Base-by-base conservation (phyloP, 371 early-diverging fungal genomes). In the Circinella minor region DNA sequence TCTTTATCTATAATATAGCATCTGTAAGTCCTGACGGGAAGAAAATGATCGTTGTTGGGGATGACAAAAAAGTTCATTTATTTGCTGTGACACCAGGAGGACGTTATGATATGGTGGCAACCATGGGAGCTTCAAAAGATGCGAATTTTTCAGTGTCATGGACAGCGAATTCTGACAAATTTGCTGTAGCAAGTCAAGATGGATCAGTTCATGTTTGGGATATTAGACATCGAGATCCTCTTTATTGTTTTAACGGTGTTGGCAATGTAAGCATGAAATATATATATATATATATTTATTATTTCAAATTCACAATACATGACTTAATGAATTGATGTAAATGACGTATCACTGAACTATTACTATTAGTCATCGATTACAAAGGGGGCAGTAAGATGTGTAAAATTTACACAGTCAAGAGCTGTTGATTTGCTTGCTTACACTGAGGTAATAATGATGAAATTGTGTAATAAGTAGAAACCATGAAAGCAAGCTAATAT, bases 161-260 rank as follows among this genome's bases (percentile, higher is more conserved):
- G 93, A 92, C 92, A 65, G 89, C 87, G 66, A 76, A 88, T 43
- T 88, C 89, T 1, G 90, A 88, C 55, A 80, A 82, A 60, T 91
- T 93, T 82, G 93, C 95, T 9, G 92, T 93, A 2, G 90, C 91
- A 15, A 89, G 90, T 74, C 96, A 96, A 77, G 95, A 96, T 78
- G 95, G 95, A 14, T 88, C 85, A 65, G 93, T 93, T 4, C 87
- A 89, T 74, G 90, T 96, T 0, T 96, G 92, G 91, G 84, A 83
- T 74, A 73, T 81, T 48, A 66, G 81, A 46, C 71, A 71, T 62
- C 75, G 72, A 18, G 66, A 64, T 14, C 77, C 80, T 8, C 46
- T 88, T 15, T 86, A 82, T 65, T 82, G 78, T 46, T 77, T 89
- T 43, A 75, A 76, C 43, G 84, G 85, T 1, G 67, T 66, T 43